Evolutionary conservation across 2,329 filamentous ascomycete genomes (phyloP), one percentile per base, ranked within the genome.

Genomic region (Colletotrichum liriopes): DNA sequence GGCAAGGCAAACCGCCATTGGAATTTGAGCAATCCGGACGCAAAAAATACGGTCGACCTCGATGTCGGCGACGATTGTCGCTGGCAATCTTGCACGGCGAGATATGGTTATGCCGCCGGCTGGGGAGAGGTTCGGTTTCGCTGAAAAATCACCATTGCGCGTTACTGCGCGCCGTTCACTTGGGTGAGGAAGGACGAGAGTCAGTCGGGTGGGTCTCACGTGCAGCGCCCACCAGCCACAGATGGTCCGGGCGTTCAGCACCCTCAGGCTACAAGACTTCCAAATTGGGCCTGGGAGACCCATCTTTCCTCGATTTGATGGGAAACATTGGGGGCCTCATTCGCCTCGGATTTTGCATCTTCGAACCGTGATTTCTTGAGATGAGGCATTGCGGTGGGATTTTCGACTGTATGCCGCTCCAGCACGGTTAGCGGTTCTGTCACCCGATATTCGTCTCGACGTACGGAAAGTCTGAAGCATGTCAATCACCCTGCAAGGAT

Each of bases 151-250:
- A 61, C 71, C 47, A 51, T 65, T 47, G 71, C 71, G 71, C 71
- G 71, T 73, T 49, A 39, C 59, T 73, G 54, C 69, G 69, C 67
- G 71, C 67, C 52, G 41, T 68, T 67, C 55, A 67, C n/a, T 65
- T 43, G 64, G 69, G 54, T 45, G 45, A 72, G 63, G 64, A 52
- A 52, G 62, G 64, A 63, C 55, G 65, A 61, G 54, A 74, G 58
- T 65, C 61, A 62, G 61, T 64, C 58, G 63, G 51, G 73, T 73
- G 73, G 73, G 73, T 73, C 73, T 74, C 73, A 74, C 73, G 71
- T 74, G 73, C 73, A 72, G 71, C n/a, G 7, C n/a, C 62, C 52
- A 64, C 71, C 61, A 73, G 67, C 71, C 71, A 73, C 66, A 73
- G 49, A 52, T 65, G 73, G 71, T 41, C 71, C 61, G 61, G 61